phyloP scores from a whole-genome alignment of 495 filamentous ascomycete genomes.

The Glonium stellatum region DNA sequence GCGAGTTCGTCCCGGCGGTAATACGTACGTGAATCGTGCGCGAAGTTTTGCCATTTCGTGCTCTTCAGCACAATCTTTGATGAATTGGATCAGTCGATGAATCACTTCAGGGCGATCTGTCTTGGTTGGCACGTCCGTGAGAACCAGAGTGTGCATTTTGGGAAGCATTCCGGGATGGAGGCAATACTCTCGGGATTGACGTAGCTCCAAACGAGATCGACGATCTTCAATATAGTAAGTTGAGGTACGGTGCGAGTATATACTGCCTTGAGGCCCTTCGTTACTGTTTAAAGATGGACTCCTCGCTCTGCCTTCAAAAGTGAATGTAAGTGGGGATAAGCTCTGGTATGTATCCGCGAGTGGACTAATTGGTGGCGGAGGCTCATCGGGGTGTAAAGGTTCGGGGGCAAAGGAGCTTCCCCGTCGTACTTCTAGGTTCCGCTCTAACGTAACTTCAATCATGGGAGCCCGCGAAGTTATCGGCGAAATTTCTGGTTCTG shows the following conservation, averaged over 20 bases:
- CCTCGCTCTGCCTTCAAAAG: not conserved
- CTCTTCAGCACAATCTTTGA: conserved; percentile 55
- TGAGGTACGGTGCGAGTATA: conserved; percentile 5
- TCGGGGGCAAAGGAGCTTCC: conserved; percentile 32
- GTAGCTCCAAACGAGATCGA: conserved; percentile 16
- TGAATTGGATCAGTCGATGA: conserved; percentile 48
- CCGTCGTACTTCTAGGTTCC: conserved; percentile 14
- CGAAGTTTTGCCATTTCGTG: conserved; percentile 48
- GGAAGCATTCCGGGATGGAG: conserved; percentile 54
- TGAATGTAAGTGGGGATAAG: conserved; percentile 7
- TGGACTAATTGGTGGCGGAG: conserved; percentile 9
- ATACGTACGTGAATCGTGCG: conserved; percentile 45
- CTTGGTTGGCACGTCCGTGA: conserved; percentile 55
- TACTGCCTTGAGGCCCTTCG: not conserved
- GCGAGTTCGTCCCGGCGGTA: conserved; percentile 42
- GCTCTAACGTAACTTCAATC: conserved; percentile 15
- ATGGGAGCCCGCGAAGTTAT: conserved; percentile 3
- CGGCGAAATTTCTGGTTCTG: conserved; percentile 13
- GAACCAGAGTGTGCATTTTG: conserved; percentile 48
- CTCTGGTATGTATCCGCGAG: conserved; percentile 12
- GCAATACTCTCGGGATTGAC: conserved; percentile 18
- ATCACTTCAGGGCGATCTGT: conserved; percentile 40
- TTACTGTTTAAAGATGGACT: not conserved
- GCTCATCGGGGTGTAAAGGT: not conserved
- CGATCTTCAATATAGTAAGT: conserved; percentile 20